These are phyloP conservation scores for Mycena floridula DNA, from an alignment of 768 basidiomycete species.

Conservation along the genomic window DNA sequence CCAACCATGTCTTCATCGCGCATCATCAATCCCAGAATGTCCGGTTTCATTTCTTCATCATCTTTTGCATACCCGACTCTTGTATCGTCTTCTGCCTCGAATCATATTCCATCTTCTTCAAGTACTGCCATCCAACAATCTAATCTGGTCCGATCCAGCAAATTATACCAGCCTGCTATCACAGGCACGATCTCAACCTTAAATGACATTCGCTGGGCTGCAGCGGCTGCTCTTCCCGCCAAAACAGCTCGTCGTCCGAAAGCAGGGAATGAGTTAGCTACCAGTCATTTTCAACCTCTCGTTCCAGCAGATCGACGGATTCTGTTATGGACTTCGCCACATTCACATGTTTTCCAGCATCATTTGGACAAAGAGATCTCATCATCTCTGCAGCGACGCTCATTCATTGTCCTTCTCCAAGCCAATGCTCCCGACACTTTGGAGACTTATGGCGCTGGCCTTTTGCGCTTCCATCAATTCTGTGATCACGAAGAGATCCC, in stretches of 20 bases:
- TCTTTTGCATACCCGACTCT: background rate
- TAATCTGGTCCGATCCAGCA: background rate
- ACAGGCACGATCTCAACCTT: background rate
- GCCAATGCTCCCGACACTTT: conserved; percentile 3
- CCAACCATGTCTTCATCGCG: background rate
- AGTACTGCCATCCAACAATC: background rate
- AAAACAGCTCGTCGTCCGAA: conserved; percentile 1
- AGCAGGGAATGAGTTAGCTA: background rate
- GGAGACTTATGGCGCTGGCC: conserved; percentile 19
- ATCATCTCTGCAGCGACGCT: background rate
- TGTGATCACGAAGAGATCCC: conserved; percentile 18
- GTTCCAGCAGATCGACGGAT: conserved; percentile 2
- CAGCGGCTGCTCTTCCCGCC: background rate
- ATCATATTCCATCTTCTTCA: background rate
- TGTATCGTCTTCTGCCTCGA: background rate
- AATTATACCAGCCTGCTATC: background rate
- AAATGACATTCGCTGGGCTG: background rate
- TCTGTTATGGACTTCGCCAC: conserved; percentile 8
- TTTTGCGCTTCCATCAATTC: conserved; percentile 21
- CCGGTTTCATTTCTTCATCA: background rate
- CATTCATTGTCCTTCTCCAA: background rate
- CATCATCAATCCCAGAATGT: background rate
- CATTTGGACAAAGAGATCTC: conserved; percentile 2
- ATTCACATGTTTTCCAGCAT: conserved; percentile 2
- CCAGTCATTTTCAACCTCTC: conserved; percentile 6